A percentile compares a stretch with the other conserved stretches of the same genome.
phyloP scores from a whole-genome alignment of 225 moss, liverwort and hornwort genomes.

The Marchantia paleacea region DNA sequence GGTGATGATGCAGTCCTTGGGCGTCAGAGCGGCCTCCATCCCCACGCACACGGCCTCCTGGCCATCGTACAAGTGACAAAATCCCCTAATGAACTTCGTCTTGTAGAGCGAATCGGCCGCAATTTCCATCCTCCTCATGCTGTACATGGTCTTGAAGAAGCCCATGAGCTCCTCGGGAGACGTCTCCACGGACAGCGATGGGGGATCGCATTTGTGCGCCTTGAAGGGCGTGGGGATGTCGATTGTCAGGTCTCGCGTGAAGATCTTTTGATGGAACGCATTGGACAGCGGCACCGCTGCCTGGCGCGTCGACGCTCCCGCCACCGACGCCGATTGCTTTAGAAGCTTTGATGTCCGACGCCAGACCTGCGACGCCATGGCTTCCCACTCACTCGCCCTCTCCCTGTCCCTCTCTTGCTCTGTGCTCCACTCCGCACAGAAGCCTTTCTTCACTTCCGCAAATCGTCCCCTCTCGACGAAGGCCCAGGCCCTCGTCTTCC shows the following conservation, averaged over 20 bases:
- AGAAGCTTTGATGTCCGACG: constrained; percentile 32
- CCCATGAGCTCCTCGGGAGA: constrained; percentile 69
- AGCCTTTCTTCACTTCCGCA: background rate
- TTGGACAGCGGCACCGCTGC: constrained; percentile 21
- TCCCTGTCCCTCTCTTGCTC: no score
- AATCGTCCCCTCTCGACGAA: background rate
- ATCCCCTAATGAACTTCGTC: constrained; percentile 86
- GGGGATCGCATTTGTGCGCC: constrained; percentile 66
- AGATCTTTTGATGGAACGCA: constrained; percentile 16
- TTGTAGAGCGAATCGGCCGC: constrained; percentile 90
- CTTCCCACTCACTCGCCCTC: background rate
- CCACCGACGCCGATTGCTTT: constrained; percentile 13
- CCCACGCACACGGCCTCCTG: constrained; percentile 99
- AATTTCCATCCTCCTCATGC: constrained; percentile 96
- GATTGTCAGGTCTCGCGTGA: constrained; percentile 45
- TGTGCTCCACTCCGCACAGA: no score
- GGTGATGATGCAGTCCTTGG: constrained; percentile 87
- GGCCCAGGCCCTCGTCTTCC: background rate
- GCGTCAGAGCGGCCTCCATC: constrained; percentile 86
- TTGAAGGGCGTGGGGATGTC: constrained; percentile 89
- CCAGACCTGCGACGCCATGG: constrained; percentile 40
- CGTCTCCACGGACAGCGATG: constrained; percentile 70
- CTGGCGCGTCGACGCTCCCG: constrained; percentile 1
- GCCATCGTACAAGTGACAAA: constrained; percentile 92
- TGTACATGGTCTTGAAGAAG: constrained; percentile 84